Base-by-base conservation (phyloP, 1,284 basidiomycete species). In the Pseudozyma pruni region DNA sequence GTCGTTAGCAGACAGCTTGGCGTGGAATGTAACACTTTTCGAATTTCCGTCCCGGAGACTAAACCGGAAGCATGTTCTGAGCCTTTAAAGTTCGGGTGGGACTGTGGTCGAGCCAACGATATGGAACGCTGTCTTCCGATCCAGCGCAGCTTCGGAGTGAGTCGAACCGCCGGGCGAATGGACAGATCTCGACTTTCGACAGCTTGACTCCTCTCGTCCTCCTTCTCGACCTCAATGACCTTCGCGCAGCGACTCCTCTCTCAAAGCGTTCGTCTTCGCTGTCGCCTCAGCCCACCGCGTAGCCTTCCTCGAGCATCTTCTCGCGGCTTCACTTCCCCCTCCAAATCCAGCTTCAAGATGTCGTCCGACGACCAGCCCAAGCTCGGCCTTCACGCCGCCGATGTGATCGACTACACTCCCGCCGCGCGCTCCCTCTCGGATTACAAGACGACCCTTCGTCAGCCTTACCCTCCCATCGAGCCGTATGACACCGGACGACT, bases 401-500 rank as follows among this genome's bases (percentile, higher is more conserved):
- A 42, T 34, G 59, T 57, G 23, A 45, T 72, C 38, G 69, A 72
- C 44, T 72, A 72, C 52, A 43, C 38, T 23, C 41, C 57, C 8
- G 39, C 54, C 16, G 69, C 69, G 2, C 76, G 76, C 23, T 73
- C 70, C 9, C 71, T 78, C 4, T 41, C 42, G 2, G 67, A 57
- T 10, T 62, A 62, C 57, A 77, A 78, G 57, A 19, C 32, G 1
- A 34, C 40, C 11, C 50, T 80, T 1, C 59, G 75, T 11, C 31
- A 57, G 22, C 67, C 68, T 7, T 80, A 80, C 33, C 78, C 78
- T 8, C 29, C 39, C 13, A 68, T 78, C 51, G 76, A 80, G 31
- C 67, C 78, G 1, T 80, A 69, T 60, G 75, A 77, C 38, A 67
- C 58, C 8, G 76, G 78, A 8, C 53, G 40, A 14, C 56, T 77